phyloP scores from a whole-genome alignment of 495 filamentous ascomycete species.

The Talaromyces thailandensis region DNA sequence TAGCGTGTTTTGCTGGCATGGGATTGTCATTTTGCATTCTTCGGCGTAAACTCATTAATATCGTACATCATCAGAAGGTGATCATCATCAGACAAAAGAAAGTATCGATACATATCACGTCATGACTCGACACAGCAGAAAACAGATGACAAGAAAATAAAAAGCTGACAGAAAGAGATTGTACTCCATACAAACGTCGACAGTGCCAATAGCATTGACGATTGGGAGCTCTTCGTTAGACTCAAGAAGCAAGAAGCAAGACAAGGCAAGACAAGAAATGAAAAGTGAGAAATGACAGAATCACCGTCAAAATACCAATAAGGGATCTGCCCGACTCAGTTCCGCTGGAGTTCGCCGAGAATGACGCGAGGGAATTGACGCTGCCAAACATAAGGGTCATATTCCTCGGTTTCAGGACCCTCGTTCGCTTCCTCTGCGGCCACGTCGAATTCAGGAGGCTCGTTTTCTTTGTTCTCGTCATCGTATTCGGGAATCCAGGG shows the following conservation, averaged over 20 bases:
- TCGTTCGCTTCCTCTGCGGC: background rate
- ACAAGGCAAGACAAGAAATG: background rate
- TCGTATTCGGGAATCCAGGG: background rate
- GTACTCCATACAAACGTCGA: background rate
- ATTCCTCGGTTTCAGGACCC: background rate
- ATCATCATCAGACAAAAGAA: background rate
- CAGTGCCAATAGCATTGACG: background rate
- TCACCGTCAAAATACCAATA: background rate
- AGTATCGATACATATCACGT: background rate
- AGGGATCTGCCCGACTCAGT: background rate
- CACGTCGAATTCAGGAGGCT: background rate
- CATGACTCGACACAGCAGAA: background rate
- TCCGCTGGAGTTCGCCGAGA: background rate
- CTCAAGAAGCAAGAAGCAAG: background rate
- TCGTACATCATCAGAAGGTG: background rate
- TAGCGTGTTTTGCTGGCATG: background rate
- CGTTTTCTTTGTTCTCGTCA: slow-evolving; percentile 1
- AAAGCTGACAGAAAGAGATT: background rate
- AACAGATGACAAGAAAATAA: background rate
- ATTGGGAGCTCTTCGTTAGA: background rate
- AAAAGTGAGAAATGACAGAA: background rate
- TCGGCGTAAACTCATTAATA: background rate
- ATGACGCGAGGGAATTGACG: background rate
- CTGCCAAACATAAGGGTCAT: background rate
- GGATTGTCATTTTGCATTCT: background rate